Base-by-base conservation (phyloP, 805 yeast species). In the Candida argentea region DNA sequence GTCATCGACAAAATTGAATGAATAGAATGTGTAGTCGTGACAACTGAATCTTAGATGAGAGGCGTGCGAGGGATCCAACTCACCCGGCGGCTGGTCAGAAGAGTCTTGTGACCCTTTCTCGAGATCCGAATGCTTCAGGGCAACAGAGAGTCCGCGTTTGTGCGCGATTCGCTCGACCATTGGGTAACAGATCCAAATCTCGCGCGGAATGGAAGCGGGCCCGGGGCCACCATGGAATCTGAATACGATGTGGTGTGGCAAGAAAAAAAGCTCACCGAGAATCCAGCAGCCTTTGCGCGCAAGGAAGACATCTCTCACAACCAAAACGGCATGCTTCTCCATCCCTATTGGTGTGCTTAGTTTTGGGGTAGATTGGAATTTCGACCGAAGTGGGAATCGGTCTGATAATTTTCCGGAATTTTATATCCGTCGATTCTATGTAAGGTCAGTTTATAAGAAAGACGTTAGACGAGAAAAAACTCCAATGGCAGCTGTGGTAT, bases 171-270 rank as follows among this genome's bases (percentile, higher is more conserved):
- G 63, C 26, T 73, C 77, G 18, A 87, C 75, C 37, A 86, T 71
- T 1, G 96, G 95, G 51, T 85, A 89, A 34, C 94, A 80, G 17
- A 85, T 67, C 98, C 97, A 91, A 17, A 84, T 70, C 50, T 91
- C 97, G 32, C 74, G 60, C n/a, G n/a, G n/a, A 6, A 61, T 44
- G 16, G 26, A 22, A 15, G 25, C 24, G 6, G 22, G 16, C 20
- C 14, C n/a, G 25, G 26, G 32, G 15, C 29, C 27, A 14, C 42
- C 42, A 14, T 27, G 19, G 32, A 57, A 61, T 19, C 55, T 50
- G 37, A 61, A 61, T 6, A 61, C 64, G 32, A 61, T 46, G 37
- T 61, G 68, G 33, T 39, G 46, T 2, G 52, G 45, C 3, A 63
- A 52, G 20, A 61, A 42, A 5, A 54, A 35, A n/a, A 61, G 46